phyloP scores from a whole-genome alignment of 805 yeast species.

The Teunomyces panamensis region DNA sequence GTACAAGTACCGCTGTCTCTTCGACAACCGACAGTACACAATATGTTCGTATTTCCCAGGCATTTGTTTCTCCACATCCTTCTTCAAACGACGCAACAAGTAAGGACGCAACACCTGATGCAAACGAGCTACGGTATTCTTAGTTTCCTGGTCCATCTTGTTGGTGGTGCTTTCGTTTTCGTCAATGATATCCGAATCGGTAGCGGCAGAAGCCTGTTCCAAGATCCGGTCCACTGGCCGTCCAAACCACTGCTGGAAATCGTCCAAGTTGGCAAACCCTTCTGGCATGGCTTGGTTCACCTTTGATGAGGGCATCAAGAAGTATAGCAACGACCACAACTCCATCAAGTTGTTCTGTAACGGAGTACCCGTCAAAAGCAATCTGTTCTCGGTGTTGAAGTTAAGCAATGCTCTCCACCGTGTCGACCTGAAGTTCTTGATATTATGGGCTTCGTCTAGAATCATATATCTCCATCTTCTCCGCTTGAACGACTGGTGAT shows the following conservation, averaged over 20 bases:
- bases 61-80: constrained; percentile 98
- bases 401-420: constrained; percentile 96
- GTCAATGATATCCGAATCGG: constrained; percentile 40
- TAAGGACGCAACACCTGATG: constrained; percentile 95
- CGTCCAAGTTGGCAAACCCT: constrained; percentile 94
- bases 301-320: constrained; percentile 89
- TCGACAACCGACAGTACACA: constrained; percentile 85
- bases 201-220: constrained; percentile 53
- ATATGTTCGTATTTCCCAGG: constrained; percentile 97
- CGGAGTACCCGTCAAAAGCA: constrained; percentile 94
- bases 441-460: constrained; percentile 96
- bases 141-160: constrained; percentile 69
- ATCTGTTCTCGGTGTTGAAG: constrained; percentile 86
- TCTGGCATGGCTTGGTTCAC: constrained; percentile 77
- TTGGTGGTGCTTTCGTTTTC: constrained; percentile 35
- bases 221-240: constrained; percentile 90
- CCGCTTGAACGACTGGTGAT: constrained; percentile 88
- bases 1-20: constrained; percentile 85
- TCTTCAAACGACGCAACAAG: constrained; percentile 82
- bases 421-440: constrained; percentile 92
- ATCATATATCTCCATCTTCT: constrained; percentile 96
- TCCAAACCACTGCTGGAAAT: constrained; percentile 99
- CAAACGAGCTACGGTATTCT: constrained; percentile 77
- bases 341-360: constrained; percentile 93
- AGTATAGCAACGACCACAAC: constrained; percentile 91